These are phyloP conservation scores for Penicillium sp. DNA, from an alignment of 2,329 filamentous ascomycete genomes.

Conservation along the genomic window DNA sequence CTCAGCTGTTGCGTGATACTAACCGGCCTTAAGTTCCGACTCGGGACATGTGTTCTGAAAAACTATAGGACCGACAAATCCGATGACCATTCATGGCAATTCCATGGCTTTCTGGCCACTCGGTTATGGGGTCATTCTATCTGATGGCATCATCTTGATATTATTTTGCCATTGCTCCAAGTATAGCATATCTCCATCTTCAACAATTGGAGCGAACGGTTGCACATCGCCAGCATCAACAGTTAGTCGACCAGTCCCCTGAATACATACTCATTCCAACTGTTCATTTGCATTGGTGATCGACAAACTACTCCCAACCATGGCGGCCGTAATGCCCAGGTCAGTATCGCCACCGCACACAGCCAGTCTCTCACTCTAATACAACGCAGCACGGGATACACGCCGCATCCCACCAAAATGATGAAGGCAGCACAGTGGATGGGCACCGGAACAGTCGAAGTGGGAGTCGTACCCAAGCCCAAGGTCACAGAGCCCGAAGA, in stretches of 20 bases:
- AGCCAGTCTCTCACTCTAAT: neutral
- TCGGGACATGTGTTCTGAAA: neutral
- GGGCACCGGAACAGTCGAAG: conserved; percentile 30
- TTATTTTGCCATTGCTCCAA: conserved; percentile 1
- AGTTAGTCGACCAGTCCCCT: neutral
- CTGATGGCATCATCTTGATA: neutral
- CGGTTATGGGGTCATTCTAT: neutral
- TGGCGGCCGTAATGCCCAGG: conserved; percentile 11
- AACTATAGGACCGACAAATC: neutral
- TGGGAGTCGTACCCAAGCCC: conserved; percentile 36
- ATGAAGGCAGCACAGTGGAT: conserved; percentile 36
- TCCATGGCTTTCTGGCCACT: neutral
- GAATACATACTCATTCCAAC: neutral
- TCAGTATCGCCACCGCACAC: neutral
- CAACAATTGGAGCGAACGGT: neutral
- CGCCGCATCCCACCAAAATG: conserved; percentile 29
- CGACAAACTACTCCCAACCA: conserved; percentile 11
- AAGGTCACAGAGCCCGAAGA: conserved; percentile 34
- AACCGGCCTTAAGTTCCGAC: conserved; percentile 1
- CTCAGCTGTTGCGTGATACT: neutral
- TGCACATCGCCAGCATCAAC: neutral
- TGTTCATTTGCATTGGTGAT: neutral
- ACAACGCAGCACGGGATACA: conserved; percentile 22
- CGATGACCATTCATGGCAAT: neutral
- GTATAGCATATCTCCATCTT: neutral